Percentiles rank a stretch among this genome's conserved stretches.
Conservation (phyloP, 2,329 filamentous ascomycete genomes). For the Sporothrix phasma region DNA sequence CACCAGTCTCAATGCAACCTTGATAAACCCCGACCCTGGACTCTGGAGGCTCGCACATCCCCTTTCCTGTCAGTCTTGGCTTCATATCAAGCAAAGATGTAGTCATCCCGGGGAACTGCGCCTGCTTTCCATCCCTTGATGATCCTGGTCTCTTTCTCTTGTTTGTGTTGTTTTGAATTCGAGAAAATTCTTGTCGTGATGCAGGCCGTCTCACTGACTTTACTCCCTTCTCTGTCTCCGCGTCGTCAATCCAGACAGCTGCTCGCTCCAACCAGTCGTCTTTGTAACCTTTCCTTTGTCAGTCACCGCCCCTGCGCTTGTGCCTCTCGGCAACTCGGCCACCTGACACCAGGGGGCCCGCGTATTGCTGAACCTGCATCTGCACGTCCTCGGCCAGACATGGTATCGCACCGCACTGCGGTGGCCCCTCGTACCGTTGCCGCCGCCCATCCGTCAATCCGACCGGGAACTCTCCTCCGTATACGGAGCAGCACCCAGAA, state of each 20-base stretch:
- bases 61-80: not conserved
- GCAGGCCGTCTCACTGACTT: not conserved
- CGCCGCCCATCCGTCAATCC: not conserved
- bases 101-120: not conserved
- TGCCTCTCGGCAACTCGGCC: not conserved
- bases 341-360: slow-evolving; percentile 4
- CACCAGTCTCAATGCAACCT: not conserved
- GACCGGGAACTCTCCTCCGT: not conserved
- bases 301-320: not conserved
- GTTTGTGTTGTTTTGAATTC: not conserved
- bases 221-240: not conserved
- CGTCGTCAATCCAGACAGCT: slow-evolving; percentile 4
- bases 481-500: slow-evolving; percentile 2
- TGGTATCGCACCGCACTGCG: not conserved
- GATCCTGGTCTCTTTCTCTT: not conserved
- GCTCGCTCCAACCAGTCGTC: not conserved
- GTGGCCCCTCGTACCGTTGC: slow-evolving; percentile 6
- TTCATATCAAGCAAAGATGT: not conserved
- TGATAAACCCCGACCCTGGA: not conserved
- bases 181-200: not conserved
- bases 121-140: not conserved
- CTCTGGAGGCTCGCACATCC: not conserved
- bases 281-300: not conserved
- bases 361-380: not conserved
- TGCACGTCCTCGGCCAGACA: not conserved